Evolutionary conservation across 2,329 filamentous ascomycete genomes (phyloP).

Genomic region (Parastagonospora nodorum): DNA sequence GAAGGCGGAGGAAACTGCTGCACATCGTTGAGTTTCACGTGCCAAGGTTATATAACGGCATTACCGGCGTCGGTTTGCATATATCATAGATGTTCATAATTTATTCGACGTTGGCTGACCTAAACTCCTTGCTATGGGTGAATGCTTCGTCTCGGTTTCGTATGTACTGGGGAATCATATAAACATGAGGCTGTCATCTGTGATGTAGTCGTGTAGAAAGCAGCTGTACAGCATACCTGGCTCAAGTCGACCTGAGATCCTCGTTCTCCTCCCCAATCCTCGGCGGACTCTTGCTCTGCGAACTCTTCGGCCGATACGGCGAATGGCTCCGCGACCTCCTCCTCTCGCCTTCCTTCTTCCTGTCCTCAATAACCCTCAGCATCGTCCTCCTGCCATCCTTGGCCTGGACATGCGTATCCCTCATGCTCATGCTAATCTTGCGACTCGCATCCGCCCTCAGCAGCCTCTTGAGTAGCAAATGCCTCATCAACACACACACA

Average conservation of each 20-base stretch:
- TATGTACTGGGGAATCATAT: too few relatives aligned
- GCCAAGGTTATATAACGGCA: slow-evolving; percentile 1
- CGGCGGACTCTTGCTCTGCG: slow-evolving; percentile 44
- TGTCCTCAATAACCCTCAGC: slow-evolving; percentile 82
- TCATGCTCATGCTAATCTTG: slow-evolving; percentile 94
- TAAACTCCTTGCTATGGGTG: too few relatives aligned
- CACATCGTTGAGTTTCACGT: not conserved
- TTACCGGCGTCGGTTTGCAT: not conserved
- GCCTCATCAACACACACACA: slow-evolving; percentile 93
- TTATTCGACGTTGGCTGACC: too few relatives aligned
- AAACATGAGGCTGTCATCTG: too few relatives aligned
- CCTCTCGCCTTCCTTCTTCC: slow-evolving; percentile 85
- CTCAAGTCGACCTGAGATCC: slow-evolving; percentile 1
- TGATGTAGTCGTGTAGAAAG: too few relatives aligned
- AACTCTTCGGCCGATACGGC: slow-evolving; percentile 36
- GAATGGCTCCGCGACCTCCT: slow-evolving; percentile 65
- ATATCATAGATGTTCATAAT: too few relatives aligned
- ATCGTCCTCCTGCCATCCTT: slow-evolving; percentile 85
- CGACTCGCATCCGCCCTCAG: slow-evolving; percentile 77
- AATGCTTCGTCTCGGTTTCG: too few relatives aligned
- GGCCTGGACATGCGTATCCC: slow-evolving; percentile 81
- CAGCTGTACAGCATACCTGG: too few relatives aligned
- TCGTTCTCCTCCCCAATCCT: slow-evolving; percentile 45
- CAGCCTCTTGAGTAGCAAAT: slow-evolving; percentile 84
- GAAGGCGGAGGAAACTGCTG: slow-evolving; percentile 1